Evolutionary conservation across 139 green algal species (phyloP).

Genomic region (Coelastrella sp.): DNA sequence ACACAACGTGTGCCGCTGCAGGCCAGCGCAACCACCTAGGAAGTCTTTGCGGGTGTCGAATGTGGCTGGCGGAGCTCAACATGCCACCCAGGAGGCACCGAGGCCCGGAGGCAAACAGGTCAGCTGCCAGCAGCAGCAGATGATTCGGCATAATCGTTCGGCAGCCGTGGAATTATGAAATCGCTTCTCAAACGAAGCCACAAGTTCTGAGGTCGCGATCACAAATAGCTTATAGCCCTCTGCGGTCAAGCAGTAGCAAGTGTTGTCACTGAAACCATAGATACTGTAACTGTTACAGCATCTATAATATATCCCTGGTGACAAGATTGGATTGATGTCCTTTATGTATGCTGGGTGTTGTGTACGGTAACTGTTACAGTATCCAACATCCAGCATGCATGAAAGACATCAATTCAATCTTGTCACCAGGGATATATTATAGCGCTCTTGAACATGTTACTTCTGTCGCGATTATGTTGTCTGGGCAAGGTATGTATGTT

Average conservation of each 20-base stretch:
- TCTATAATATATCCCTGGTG: no score
- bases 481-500: no score
- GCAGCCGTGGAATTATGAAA: not conserved
- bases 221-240: not conserved
- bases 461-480: no score
- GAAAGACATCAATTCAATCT: no score
- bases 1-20: not conserved
- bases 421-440: no score
- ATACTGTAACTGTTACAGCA: no score
- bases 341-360: no score
- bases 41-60: not conserved
- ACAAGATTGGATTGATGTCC: no score
- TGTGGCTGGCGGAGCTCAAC: constrained; percentile 5
- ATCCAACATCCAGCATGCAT: no score
- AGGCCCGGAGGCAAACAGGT: not conserved
- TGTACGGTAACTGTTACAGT: no score
- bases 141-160: not conserved
- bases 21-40: not conserved
- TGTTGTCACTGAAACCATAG: no score
- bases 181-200: not conserved
- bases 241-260: not conserved
- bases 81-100: not conserved
- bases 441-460: no score
- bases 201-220: not conserved
- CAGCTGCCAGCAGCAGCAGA: not conserved